Evolutionary conservation across 345 rosid species (phyloP), one percentile per base, ranked within the genome.

Genomic region (Dimocarpus longan): DNA sequence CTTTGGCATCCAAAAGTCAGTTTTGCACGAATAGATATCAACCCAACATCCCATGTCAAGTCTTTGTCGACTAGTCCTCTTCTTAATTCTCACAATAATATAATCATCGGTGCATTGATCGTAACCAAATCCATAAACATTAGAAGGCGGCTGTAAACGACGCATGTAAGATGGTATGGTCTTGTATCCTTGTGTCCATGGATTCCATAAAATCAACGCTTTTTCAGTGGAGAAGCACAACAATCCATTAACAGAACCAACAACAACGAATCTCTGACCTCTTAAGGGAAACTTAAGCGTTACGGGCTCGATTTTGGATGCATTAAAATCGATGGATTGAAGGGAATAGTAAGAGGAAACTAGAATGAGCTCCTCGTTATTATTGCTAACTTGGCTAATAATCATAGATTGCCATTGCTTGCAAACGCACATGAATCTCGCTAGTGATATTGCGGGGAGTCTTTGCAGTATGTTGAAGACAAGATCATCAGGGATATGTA

Each of bases 391-490:
- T 1, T n/a, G 44, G n/a, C 59, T 39, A 8, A 19, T 37, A 21
- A 74, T 43, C 11, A 62, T 13, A 74, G 24, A 62, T 9, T n/a
- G 22, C 69, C 77, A 78, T 26, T 63, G 40, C 60, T 69, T 82
- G 67, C 70, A 74, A 56, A 82, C 81, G 26, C 79, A 74, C 40
- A 48, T 73, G 76, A 76, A 81, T 22, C 50, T 52, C 16, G 60
- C n/a, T 1, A 81, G 73, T 11, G 76, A 22, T 64, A 68, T 82
- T 18, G 44, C 68, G 0, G 81, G 84, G 4, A 82, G 46, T 1
- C 62, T 62, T 9, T 66, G 69, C 50, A 82, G 37, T 0, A 81
- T 77, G 5, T 66, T 48, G 57, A n/a, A 44, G 3, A 5, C 11
- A 7, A 69, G 18, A 44, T 69, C 54, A n/a, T 44, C 56, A 0